These are phyloP conservation scores for Rhodotorula sp. DNA, from an alignment of 1,284 basidiomycete genomes.

Conservation along the genomic window DNA sequence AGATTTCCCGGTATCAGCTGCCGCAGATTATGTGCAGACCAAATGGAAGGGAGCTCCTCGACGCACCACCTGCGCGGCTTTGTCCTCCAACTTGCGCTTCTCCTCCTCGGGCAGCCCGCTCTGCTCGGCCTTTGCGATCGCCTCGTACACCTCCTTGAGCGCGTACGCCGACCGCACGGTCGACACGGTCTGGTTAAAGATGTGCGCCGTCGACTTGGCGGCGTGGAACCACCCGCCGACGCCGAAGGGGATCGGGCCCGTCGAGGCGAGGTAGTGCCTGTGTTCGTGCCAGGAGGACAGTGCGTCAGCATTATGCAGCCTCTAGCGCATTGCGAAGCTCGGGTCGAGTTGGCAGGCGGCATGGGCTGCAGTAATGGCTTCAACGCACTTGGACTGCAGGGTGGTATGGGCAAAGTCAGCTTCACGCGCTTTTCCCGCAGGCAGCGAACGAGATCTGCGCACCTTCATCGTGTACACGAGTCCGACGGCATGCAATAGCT, in stretches of 20 bases:
- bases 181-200: slow-evolving; percentile 63
- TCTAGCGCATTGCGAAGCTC: too few species aligned
- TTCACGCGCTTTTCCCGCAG: too few species aligned
- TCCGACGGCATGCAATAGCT: slow-evolving; percentile 87
- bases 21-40: neutral
- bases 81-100: slow-evolving; percentile 86
- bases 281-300: too few species aligned
- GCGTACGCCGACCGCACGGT: slow-evolving; percentile 85
- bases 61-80: slow-evolving; percentile 84
- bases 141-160: slow-evolving; percentile 92
- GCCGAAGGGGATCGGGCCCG: slow-evolving; percentile 69
- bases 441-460: slow-evolving; percentile 50
- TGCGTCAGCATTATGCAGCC: too few species aligned
- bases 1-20: neutral
- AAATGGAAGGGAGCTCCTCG: slow-evolving; percentile 10
- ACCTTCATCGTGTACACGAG: slow-evolving; percentile 84
- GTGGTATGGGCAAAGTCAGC: too few species aligned
- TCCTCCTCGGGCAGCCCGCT: slow-evolving; percentile 77
- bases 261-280: slow-evolving; percentile 71
- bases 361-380: rapidly evolving
- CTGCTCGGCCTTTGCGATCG: slow-evolving; percentile 87
- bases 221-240: slow-evolving; percentile 92
- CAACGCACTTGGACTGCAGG: slow-evolving; percentile 2
- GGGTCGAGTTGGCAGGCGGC: neutral
- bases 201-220: slow-evolving; percentile 88